These are phyloP conservation scores for Litchi chinensis DNA, from an alignment of 345 rosid species.

Conservation along the genomic window DNA sequence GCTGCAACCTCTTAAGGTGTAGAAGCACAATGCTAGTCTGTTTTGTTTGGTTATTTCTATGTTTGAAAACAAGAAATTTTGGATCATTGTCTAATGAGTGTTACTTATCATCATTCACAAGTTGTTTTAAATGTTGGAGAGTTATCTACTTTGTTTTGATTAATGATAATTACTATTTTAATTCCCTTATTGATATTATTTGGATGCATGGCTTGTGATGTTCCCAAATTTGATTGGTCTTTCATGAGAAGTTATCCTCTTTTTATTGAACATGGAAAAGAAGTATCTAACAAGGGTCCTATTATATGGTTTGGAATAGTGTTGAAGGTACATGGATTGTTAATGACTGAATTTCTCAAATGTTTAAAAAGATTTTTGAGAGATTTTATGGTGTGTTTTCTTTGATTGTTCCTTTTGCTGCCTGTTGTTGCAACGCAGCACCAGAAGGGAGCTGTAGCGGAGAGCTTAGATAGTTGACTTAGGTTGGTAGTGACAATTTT, in stretches of 20 bases:
- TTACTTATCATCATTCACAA: not conserved
- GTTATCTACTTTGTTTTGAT: not conserved
- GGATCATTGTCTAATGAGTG: slow-evolving; percentile 14
- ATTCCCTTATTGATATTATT: not conserved
- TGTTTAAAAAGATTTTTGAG: not conserved
- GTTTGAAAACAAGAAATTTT: slow-evolving; percentile 24
- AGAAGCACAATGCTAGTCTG: not conserved
- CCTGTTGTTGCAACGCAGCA: too few relatives aligned
- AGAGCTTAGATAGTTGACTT: too few relatives aligned
- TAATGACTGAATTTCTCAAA: not conserved
- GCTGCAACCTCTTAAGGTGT: slow-evolving; percentile 46
- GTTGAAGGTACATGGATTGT: not conserved
- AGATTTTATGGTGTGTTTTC: too few relatives aligned
- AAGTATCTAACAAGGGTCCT: too few relatives aligned
- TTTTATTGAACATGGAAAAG: too few relatives aligned
- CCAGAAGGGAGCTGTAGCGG: too few relatives aligned
- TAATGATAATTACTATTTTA: not conserved
- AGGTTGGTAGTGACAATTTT: too few relatives aligned
- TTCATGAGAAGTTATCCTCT: not conserved
- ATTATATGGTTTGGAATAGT: not conserved
- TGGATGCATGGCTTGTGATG: not conserved
- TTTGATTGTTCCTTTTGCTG: too few relatives aligned
- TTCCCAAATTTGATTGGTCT: not conserved
- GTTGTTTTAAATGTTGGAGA: slow-evolving; percentile 13
- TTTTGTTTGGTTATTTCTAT: slow-evolving; percentile 21